These are phyloP conservation scores for Colletotrichum zoysiae DNA, from an alignment of 2,329 filamentous ascomycete species.

Conservation along the genomic window DNA sequence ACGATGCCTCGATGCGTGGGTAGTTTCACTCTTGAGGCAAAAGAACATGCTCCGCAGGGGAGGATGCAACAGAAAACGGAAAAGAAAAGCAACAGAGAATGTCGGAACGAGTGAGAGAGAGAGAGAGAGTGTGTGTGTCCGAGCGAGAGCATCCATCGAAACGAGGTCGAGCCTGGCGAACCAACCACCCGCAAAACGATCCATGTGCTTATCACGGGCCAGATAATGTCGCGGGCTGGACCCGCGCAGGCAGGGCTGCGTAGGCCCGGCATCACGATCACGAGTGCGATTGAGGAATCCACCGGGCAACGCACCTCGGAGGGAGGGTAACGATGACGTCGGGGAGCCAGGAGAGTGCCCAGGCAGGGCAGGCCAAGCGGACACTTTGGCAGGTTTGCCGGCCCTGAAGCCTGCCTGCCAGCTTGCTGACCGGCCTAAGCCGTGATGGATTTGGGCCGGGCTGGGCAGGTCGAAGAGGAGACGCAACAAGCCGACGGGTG, in stretches of 20 bases:
- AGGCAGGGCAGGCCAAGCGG: background rate
- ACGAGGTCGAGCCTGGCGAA: background rate
- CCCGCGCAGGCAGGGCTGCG: background rate
- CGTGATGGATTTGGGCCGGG: conserved; percentile 27
- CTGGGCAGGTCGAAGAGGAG: conserved; percentile 22
- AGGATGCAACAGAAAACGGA: background rate
- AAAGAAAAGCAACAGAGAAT: background rate
- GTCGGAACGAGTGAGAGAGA: background rate
- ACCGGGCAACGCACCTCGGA: conserved; percentile 9
- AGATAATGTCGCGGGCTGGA: conserved; percentile 8
- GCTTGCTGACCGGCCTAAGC: conserved; percentile 30
- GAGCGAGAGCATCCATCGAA: background rate
- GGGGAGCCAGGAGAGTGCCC: background rate
- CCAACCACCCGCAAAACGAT: background rate
- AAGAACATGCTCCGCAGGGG: background rate
- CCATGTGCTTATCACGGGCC: background rate
- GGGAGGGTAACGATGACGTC: conserved; percentile 6
- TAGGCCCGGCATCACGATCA: background rate
- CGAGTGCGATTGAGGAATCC: conserved; percentile 3
- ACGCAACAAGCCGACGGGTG: conserved; percentile 8
- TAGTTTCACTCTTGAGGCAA: background rate
- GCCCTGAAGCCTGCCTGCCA: conserved; percentile 13
- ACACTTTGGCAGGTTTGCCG: background rate
- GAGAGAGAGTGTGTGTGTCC: too few species aligned
- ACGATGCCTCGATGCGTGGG: too few species aligned